Conservation (phyloP, 345 rosid genomes). For the Eucalyptus rudis region DNA sequence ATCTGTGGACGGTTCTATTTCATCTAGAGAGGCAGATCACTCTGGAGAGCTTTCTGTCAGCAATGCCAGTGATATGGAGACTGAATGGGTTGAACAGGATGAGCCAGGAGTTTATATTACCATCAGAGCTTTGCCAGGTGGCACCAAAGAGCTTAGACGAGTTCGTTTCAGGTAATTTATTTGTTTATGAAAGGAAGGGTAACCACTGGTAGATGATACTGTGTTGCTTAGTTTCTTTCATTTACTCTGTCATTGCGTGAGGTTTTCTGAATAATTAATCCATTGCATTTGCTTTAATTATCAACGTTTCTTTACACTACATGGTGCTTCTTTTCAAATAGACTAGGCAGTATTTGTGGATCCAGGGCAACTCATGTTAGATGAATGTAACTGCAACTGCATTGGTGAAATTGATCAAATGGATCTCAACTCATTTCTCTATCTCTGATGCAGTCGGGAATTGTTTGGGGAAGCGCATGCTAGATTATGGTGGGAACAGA, state of each 20-base stretch:
- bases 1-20: conserved; percentile 59
- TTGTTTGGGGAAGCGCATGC: conserved; percentile 81
- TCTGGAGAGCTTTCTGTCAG: conserved; percentile 79
- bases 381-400: neutral
- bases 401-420: neutral
- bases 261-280: neutral
- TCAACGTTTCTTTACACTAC: neutral
- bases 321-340: neutral
- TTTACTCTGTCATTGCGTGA: neutral
- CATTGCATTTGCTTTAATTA: neutral
- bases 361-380: neutral
- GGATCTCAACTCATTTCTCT: neutral
- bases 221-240: neutral
- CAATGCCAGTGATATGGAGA: conserved; percentile 83
- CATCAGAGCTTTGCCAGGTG: conserved; percentile 64
- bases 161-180: conserved; percentile 78
- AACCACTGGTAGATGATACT: neutral
- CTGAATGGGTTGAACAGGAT: conserved; percentile 96
- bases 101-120: conserved; percentile 94
- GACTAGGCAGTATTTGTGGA: neutral
- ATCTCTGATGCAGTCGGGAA: conserved; percentile 65
- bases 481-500: conserved; percentile 95
- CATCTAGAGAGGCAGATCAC: conserved; percentile 64
- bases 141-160: conserved; percentile 82
- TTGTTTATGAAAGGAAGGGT: neutral